Percentiles rank a stretch among this genome's conserved stretches.
phyloP scores from a whole-genome alignment of 2,329 filamentous ascomycete species.

The Huntiella savannae region DNA sequence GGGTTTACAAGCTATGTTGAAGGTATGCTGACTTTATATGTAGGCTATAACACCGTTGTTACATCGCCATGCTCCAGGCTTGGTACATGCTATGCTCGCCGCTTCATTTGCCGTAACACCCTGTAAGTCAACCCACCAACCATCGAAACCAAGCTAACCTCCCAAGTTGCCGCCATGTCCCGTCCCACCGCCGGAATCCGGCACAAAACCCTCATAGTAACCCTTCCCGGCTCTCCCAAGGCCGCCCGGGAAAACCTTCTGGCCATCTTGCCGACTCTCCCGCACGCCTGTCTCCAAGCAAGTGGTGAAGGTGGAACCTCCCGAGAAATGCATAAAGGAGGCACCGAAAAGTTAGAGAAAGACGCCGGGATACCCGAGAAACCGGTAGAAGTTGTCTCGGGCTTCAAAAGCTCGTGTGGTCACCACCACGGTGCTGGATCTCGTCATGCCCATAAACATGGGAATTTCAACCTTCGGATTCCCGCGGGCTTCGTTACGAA shows the following conservation, averaged over 20 bases:
- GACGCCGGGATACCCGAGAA: background rate
- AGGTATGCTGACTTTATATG: slow-evolving; percentile 1
- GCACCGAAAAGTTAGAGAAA: slow-evolving; percentile 59
- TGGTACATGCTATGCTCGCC: slow-evolving; percentile 90
- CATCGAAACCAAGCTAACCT: slow-evolving; percentile 9
- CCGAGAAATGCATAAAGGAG: slow-evolving; percentile 57
- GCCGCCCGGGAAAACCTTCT: slow-evolving; percentile 87
- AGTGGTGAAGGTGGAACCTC: slow-evolving; percentile 53
- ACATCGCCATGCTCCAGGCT: slow-evolving; percentile 68
- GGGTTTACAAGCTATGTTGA: background rate
- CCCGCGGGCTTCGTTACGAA: slow-evolving; percentile 28
- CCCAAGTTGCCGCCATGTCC: slow-evolving; percentile 82
- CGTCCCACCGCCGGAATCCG: slow-evolving; percentile 78
- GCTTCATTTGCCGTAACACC: slow-evolving; percentile 72
- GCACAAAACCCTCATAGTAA: slow-evolving; percentile 65
- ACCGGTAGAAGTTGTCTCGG: slow-evolving; percentile 12
- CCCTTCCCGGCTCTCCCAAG: slow-evolving; percentile 84
- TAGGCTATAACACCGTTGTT: slow-evolving; percentile 64
- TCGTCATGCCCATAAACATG: slow-evolving; percentile 36
- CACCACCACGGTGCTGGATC: slow-evolving; percentile 13
- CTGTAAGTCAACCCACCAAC: slow-evolving; percentile 38
- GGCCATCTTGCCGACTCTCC: slow-evolving; percentile 71
- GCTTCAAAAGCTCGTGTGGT: slow-evolving; percentile 13
- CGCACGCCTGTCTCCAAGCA: slow-evolving; percentile 85
- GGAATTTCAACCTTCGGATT: slow-evolving; percentile 28